phyloP scores from a whole-genome alignment of 2,329 filamentous ascomycete species.

The Neurospora sp. region DNA sequence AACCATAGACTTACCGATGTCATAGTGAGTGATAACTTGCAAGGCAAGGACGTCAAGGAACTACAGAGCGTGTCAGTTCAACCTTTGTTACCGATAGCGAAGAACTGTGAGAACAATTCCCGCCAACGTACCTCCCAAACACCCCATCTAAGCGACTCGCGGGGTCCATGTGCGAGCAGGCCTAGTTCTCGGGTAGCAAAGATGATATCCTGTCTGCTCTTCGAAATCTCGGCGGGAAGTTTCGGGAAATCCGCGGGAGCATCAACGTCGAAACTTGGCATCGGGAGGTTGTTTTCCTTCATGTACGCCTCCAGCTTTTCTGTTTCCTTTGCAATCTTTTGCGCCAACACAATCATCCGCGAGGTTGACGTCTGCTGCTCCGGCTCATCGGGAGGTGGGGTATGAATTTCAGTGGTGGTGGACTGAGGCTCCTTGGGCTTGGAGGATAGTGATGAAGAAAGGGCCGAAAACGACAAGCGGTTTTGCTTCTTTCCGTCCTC shows the following conservation, averaged over 20 bases:
- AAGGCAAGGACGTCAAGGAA: constrained; percentile 41
- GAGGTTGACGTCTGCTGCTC: constrained; percentile 20
- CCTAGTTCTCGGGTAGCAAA: constrained; percentile 39
- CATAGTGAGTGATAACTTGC: constrained; percentile 40
- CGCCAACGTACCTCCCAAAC: constrained; percentile 37
- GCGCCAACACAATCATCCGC: constrained; percentile 35
- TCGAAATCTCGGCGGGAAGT: constrained; percentile 35
- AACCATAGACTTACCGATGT: constrained; percentile 30
- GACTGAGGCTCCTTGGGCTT: constrained; percentile 14
- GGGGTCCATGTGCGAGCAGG: constrained; percentile 38
- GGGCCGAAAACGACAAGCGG: constrained; percentile 23
- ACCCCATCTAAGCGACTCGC: constrained; percentile 41
- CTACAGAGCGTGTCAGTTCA: constrained; percentile 20
- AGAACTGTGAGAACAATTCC: neutral
- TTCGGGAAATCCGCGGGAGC: constrained; percentile 36
- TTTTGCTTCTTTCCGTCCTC: constrained; percentile 25
- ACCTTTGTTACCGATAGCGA: neutral
- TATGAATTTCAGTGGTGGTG: neutral
- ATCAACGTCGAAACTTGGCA: constrained; percentile 36
- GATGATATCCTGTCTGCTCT: constrained; percentile 36
- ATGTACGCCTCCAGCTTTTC: constrained; percentile 40
- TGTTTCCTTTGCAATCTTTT: constrained; percentile 37
- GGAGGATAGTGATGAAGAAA: constrained; percentile 16
- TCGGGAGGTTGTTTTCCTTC: constrained; percentile 28
- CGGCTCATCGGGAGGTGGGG: neutral